Evolutionary conservation across 139 green algal genomes (phyloP).

Genomic region (Chlamydomonas sp.): DNA sequence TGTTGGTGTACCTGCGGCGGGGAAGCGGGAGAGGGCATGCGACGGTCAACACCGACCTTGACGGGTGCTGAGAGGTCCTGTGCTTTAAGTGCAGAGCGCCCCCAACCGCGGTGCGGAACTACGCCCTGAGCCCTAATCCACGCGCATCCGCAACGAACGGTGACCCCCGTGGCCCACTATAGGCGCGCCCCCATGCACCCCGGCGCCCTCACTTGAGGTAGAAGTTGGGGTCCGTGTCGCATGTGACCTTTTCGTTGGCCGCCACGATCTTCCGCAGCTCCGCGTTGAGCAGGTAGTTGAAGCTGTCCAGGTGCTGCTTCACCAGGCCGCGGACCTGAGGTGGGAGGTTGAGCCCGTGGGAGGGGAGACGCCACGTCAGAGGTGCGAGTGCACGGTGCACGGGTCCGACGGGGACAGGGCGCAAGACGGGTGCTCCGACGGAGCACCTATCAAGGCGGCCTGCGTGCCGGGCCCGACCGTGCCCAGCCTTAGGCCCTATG

Average conservation of each 20-base stretch:
- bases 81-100: too few species aligned
- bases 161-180: neutral
- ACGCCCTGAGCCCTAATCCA: too few species aligned
- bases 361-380: too few species aligned
- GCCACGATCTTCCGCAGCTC: slow-evolving; percentile 98
- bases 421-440: too few species aligned
- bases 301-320: slow-evolving; percentile 97
- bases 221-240: slow-evolving; percentile 97
- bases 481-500: too few species aligned
- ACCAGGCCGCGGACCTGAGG: slow-evolving; percentile 83
- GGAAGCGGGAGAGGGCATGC: neutral
- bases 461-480: too few species aligned
- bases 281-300: slow-evolving; percentile 98
- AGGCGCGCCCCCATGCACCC: neutral
- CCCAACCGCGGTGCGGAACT: too few species aligned
- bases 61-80: neutral
- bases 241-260: slow-evolving; percentile 95
- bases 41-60: neutral
- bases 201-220: slow-evolving; percentile 88
- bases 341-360: too few species aligned
- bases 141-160: too few species aligned
- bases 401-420: too few species aligned
- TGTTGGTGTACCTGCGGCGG: slow-evolving; percentile 83
- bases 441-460: too few species aligned
- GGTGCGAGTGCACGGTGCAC: too few species aligned